A percentile compares a stretch with the other conserved stretches of the same genome.
Conservation (phyloP, 192 early-diverging fungal genomes). For the Coemansia sp. region DNA sequence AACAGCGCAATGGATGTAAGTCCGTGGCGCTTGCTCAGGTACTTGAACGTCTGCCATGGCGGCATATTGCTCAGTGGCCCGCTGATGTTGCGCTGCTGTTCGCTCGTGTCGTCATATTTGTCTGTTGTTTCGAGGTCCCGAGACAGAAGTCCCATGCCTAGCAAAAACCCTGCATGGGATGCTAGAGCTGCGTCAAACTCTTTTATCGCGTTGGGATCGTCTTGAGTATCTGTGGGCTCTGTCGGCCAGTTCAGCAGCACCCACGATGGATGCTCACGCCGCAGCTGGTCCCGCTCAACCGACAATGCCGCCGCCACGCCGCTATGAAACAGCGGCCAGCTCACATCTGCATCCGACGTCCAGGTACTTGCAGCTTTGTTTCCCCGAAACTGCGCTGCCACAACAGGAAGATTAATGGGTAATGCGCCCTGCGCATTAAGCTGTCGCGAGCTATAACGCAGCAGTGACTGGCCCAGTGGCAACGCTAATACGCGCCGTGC, state of each 20-base stretch:
- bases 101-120: neutral
- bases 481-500: constrained; percentile 62
- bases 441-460: constrained; percentile 63
- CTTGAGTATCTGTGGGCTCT: constrained; percentile 13
- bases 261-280: constrained; percentile 71
- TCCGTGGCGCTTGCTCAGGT: constrained; percentile 67
- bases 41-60: constrained; percentile 61
- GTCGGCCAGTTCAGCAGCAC: constrained; percentile 69
- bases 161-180: constrained; percentile 76
- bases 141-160: constrained; percentile 70
- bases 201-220: constrained; percentile 10
- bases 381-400: constrained; percentile 68
- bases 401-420: constrained; percentile 57
- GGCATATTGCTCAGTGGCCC: constrained; percentile 72
- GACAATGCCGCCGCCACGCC: constrained; percentile 79
- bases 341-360: constrained; percentile 37
- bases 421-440: constrained; percentile 60
- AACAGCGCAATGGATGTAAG: constrained; percentile 72
- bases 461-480: constrained; percentile 64
- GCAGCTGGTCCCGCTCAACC: constrained; percentile 57
- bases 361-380: constrained; percentile 47
- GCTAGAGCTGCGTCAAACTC: constrained; percentile 47
- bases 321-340: constrained; percentile 89
- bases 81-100: constrained; percentile 15
- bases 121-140: neutral